Base-by-base conservation (phyloP, 371 early-diverging fungal species). In the Dichotomocladium elegans region DNA sequence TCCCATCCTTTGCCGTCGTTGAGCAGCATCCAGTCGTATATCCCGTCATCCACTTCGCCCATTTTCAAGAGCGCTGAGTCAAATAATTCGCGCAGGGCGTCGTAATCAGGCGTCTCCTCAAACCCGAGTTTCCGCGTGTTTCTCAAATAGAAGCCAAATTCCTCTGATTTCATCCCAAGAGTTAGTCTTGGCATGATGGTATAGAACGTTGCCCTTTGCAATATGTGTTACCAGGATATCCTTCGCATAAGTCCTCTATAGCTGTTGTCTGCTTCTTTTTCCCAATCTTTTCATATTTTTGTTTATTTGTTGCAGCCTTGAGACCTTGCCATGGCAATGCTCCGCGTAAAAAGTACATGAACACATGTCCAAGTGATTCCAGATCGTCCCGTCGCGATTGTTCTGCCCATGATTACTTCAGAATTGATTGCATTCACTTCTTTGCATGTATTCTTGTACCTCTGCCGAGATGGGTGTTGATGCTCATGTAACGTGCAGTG, bases 51-150 rank as follows among this genome's bases (percentile, higher is more conserved):
- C n/a, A 60, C 70, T 47, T 85, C 86, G 54, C 85, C 87, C 19
- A 74, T 62, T 35, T 78, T 76, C 51, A 74, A 73, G 52, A 94
- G 64, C 14, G 86, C 92, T 47, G 82, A 81, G 67, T 85, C 85
- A 60, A 98, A 89, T 26, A 96, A 70, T 8, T 84, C 81, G 46
- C 84, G 81, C 57, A 96, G 62, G 52, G 74, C 74, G 55, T 90
- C 89, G 63, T 97, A 97, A 67, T 96, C 92, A 8, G 98, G 98
- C 26, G 84, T 82, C 63, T 94, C 94, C 61, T 95, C 95, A 63
- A 95, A 97, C 30, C 86, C 86, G 29, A 95, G 79, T 53, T 84
- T 83, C 48, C 95, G 81, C 19, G 88, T 91, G 60, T 96, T 95
- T 48, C 81, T 79, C 33, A 97, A 78, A 55, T 94, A 95, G 26